Evolutionary conservation across 306 rosid species (phyloP), one percentile per base, ranked within the genome.

Genomic region (Pterocarpus santalinus): DNA sequence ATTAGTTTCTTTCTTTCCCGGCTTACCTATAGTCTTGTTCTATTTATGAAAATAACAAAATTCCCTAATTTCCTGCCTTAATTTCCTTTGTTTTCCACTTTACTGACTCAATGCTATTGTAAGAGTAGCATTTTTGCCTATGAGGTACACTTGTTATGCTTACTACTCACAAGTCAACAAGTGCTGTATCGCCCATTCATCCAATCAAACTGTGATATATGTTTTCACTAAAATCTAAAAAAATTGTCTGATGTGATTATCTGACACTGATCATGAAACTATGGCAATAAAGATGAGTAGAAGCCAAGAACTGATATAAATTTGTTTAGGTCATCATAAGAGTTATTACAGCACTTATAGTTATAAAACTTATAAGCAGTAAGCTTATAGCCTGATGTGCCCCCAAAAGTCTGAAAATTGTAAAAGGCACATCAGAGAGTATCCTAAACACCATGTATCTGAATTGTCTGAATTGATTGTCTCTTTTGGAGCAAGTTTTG

Each of bases 401-500:
- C 35, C 28, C 38, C 13, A 8, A 43, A 15, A 68, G 5, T 57
- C 62, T 12, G 2, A 33, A 64, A 4, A 77, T 22, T n/a, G 33
- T 34, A 17, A 39, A 55, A 65, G 44, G 62, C 32, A 14, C 15
- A 30, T 11, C 58, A 43, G 17, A 77, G 32, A 35, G 17, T 51
- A 52, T 14, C 65, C 43, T 17, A 38, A 39, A 77, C 32, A 52
- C 52, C 36, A 63, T 47, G 53, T 49, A 2, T 52, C 52, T 3
- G 8, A 49, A 36, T 33, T 16, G 3, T 36, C 22, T 5, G 5
- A 34, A 10, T 63, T 49, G 36, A 63, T 28, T 65, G 41, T 17
- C 32, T 79, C 33, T 51, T 41, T 53, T 32, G 39, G 5, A 55
- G 76, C 14, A 56, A 55, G 41, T 36, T 69, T 70, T 69, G 57